Evolutionary conservation across 1,284 basidiomycete genomes (phyloP).

Genomic region (Exobasidium cylindrosporum): DNA sequence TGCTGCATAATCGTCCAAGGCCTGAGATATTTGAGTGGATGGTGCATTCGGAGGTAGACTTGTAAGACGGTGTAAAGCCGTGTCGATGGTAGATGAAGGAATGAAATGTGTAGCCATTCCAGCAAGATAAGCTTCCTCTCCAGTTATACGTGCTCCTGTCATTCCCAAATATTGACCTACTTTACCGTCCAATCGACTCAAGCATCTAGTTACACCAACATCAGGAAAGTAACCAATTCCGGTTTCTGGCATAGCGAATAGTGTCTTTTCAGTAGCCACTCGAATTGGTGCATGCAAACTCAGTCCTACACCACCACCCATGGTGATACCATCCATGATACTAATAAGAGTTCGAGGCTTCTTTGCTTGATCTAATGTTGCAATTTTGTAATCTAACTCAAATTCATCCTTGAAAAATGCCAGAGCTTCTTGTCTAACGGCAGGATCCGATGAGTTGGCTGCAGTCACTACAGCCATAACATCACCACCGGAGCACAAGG

Average conservation of each 20-base stretch:
- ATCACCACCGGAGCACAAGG: constrained; percentile 94
- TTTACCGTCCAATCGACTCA: constrained; percentile 84
- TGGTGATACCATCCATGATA: constrained; percentile 63
- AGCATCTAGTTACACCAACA: constrained; percentile 86
- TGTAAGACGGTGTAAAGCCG: constrained; percentile 34
- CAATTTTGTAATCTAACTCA: constrained; percentile 80
- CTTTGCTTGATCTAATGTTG: constrained; percentile 56
- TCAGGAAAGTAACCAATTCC: constrained; percentile 65
- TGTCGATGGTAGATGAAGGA: constrained; percentile 29
- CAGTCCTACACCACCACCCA: constrained; percentile 95
- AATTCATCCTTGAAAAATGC: constrained; percentile 93
- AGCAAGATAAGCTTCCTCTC: constrained; percentile 46
- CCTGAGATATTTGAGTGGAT: constrained; percentile 30
- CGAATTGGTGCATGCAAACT: constrained; percentile 83
- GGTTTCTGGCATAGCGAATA: constrained; percentile 74
- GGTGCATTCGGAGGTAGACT: constrained; percentile 28
- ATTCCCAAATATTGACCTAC: constrained; percentile 91
- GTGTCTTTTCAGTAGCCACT: constrained; percentile 89
- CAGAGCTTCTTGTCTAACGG: constrained; percentile 62
- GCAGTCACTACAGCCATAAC: constrained; percentile 63
- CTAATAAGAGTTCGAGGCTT: constrained; percentile 23
- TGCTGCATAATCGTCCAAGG: constrained; percentile 36
- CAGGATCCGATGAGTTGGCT: constrained; percentile 29
- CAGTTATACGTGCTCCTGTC: constrained; percentile 62
- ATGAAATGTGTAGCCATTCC: constrained; percentile 52